A percentile compares a stretch with the other conserved stretches of the same genome.
Evolutionary conservation across 2,329 filamentous ascomycete genomes (phyloP).

Genomic region (Graphilbum ipis-grandicollis): DNA sequence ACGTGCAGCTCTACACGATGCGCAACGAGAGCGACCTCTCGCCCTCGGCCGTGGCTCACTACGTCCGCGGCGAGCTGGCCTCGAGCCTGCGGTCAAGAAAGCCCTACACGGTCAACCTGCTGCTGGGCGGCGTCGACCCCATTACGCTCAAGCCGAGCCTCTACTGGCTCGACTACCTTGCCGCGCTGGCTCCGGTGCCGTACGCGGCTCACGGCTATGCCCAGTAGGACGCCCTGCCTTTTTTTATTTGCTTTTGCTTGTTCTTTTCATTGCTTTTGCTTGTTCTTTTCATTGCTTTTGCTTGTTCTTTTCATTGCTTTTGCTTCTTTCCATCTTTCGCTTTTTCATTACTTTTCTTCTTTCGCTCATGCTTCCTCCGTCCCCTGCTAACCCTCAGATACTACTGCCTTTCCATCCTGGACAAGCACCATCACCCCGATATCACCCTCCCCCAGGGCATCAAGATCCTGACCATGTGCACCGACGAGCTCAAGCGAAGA

Average conservation of each 20-base stretch:
- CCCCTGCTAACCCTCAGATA: too few relatives aligned
- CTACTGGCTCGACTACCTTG: conserved; percentile 97
- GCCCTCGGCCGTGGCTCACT: conserved; percentile 75
- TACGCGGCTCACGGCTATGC: conserved; percentile 98
- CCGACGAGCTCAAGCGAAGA: conserved; percentile 89
- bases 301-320: neutral
- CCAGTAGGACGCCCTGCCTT: conserved; percentile 42
- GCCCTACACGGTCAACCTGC: conserved; percentile 91
- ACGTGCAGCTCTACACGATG: conserved; percentile 96
- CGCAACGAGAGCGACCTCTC: conserved; percentile 88
- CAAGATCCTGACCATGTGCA: conserved; percentile 87
- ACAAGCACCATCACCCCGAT: conserved; percentile 96
- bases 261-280: neutral
- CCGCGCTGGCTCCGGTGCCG: conserved; percentile 69
- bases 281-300: neutral
- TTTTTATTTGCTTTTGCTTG: neutral
- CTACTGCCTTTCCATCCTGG: conserved; percentile 93
- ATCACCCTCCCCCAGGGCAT: conserved; percentile 79
- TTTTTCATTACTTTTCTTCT: neutral
- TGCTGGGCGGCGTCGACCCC: conserved; percentile 84
- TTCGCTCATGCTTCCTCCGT: neutral
- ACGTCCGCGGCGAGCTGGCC: conserved; percentile 86
- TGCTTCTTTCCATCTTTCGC: conserved; percentile 10
- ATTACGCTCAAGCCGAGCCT: conserved; percentile 81
- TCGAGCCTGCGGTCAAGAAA: conserved; percentile 78